phyloP scores from a whole-genome alignment of 345 rosid species.

The Hevea brasiliensis region DNA sequence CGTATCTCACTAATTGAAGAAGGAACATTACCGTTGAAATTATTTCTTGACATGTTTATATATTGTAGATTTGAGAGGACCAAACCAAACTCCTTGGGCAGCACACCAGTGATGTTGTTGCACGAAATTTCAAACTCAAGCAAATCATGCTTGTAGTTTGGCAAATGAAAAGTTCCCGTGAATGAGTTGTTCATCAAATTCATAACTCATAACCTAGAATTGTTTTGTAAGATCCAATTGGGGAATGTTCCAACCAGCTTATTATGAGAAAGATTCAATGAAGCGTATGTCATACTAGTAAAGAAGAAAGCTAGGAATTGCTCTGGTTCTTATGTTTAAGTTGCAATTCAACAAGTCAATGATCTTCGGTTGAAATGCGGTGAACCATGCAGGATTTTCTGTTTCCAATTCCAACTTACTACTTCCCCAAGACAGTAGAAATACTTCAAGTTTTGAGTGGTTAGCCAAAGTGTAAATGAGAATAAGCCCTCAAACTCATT shows the following conservation, averaged over 20 bases:
- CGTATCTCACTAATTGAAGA: background rate
- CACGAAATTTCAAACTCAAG: background rate
- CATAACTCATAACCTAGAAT: constrained; percentile 1
- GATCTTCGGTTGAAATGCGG: background rate
- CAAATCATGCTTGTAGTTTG: background rate
- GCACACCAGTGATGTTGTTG: constrained; percentile 1
- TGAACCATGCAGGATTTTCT: background rate
- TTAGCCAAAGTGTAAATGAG: constrained; percentile 5
- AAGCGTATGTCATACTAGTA: constrained; percentile 6
- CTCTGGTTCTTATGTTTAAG: background rate
- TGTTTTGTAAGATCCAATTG: constrained; percentile 8
- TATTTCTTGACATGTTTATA: background rate
- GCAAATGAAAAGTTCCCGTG: constrained; percentile 4
- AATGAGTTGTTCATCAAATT: constrained; percentile 18
- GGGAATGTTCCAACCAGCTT: background rate
- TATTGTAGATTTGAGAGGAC: background rate
- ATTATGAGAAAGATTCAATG: constrained; percentile 10
- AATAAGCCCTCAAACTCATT: constrained; percentile 3
- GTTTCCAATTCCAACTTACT: constrained; percentile 1
- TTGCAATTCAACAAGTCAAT: background rate
- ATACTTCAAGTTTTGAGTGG: background rate
- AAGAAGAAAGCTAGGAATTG: constrained; percentile 3
- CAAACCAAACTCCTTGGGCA: background rate
- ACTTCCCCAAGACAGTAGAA: background rate
- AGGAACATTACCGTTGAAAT: constrained; percentile 8